phyloP scores from a whole-genome alignment of 164 flowering plant genomes.

The Sextonia rubra region DNA sequence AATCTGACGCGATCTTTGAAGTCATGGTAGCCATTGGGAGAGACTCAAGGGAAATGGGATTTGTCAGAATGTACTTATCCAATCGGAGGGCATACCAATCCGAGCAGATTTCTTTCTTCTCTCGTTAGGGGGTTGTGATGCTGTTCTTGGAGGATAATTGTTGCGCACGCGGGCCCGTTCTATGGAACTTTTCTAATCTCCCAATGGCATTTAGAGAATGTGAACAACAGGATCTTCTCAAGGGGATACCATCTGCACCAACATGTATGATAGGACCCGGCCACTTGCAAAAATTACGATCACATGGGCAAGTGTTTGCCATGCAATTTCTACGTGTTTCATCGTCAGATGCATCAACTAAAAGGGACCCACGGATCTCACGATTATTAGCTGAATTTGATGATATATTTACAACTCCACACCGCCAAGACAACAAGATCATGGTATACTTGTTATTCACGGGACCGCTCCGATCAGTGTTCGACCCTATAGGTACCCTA shows the following conservation, averaged over 20 bases:
- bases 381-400: neutral
- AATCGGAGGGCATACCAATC: neutral
- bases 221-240: neutral
- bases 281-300: neutral
- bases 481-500: neutral
- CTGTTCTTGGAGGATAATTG: neutral
- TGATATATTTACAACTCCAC: neutral
- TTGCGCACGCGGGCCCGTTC: neutral
- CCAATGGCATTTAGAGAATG: neutral
- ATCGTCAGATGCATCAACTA: neutral
- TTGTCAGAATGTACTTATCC: neutral
- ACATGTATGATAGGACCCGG: too few species aligned
- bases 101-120: neutral
- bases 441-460: neutral
- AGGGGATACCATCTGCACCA: neutral
- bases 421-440: neutral
- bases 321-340: neutral
- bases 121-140: neutral
- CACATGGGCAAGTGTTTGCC: neutral
- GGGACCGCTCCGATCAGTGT: neutral
- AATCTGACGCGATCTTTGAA: too few species aligned
- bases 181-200: neutral
- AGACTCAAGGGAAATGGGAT: neutral
- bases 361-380: neutral
- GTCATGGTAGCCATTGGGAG: neutral